Evolutionary conservation across 129 eudicot genomes (phyloP).

Genomic region (Calendula officinalis): DNA sequence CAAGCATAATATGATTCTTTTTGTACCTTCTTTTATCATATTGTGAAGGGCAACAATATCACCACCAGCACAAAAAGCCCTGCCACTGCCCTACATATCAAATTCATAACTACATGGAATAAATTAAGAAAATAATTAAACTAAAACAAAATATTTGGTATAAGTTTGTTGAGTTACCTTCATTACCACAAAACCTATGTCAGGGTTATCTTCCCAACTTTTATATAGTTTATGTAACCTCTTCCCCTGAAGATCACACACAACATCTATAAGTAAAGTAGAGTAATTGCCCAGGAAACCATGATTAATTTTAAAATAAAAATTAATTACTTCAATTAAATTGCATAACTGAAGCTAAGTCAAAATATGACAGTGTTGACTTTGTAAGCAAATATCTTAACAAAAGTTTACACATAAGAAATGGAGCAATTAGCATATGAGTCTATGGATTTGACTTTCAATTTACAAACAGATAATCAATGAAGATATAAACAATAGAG

Average conservation of each 20-base stretch:
- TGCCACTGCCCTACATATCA: constrained; percentile 64
- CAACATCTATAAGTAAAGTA: neutral
- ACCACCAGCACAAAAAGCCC: constrained; percentile 78
- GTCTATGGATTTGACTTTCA: too few species aligned
- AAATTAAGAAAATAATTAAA: constrained; percentile 7
- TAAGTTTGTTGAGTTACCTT: constrained; percentile 42
- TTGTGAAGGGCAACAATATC: constrained; percentile 55
- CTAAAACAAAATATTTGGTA: neutral
- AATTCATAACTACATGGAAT: neutral
- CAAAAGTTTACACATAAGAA: neutral
- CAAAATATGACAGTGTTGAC: neutral
- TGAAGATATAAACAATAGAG: too few species aligned
- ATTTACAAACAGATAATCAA: too few species aligned
- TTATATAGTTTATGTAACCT: constrained; percentile 62
- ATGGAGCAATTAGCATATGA: too few species aligned
- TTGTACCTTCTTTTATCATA: constrained; percentile 44
- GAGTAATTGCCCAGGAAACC: neutral
- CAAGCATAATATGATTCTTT: neutral
- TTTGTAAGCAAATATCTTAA: neutral
- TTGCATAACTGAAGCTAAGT: neutral
- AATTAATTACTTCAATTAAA: too few species aligned
- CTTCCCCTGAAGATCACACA: constrained; percentile 38
- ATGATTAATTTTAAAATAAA: neutral
- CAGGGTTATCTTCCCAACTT: constrained; percentile 63
- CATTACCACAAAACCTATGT: constrained; percentile 62